These are phyloP conservation scores for Plasmopara muralis DNA, from an alignment of 352 stramenopile genomes.

Conservation along the genomic window DNA sequence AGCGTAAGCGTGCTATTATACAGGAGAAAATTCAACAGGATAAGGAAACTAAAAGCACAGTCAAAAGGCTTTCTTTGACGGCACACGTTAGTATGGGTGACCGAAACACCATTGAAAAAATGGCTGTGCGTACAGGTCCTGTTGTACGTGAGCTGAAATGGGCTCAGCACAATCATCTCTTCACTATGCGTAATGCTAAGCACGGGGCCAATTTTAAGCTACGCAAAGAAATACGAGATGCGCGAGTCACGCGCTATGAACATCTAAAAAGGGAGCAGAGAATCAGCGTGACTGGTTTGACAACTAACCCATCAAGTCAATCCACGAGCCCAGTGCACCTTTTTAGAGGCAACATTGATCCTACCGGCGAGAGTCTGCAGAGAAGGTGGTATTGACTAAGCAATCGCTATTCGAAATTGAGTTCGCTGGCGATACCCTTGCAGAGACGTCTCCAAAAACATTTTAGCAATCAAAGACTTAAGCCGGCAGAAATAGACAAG, in stretches of 20 bases:
- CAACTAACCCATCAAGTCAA: conserved; percentile 25
- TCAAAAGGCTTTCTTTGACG: conserved; percentile 57
- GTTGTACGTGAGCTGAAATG: conserved; percentile 51
- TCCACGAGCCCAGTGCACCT: conserved; percentile 21
- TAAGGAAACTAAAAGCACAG: conserved; percentile 61
- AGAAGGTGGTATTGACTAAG: not conserved
- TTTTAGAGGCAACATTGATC: conserved; percentile 1
- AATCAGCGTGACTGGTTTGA: conserved; percentile 20
- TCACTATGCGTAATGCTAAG: conserved; percentile 52
- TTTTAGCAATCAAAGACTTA: too few species aligned
- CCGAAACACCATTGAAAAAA: conserved; percentile 39
- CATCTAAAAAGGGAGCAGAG: conserved; percentile 18
- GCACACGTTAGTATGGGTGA: conserved; percentile 48
- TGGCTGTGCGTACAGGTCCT: conserved; percentile 52
- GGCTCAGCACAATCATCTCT: conserved; percentile 44
- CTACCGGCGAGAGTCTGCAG: not conserved
- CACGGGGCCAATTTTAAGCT: conserved; percentile 66
- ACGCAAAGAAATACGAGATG: conserved; percentile 55
- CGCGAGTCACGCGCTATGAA: conserved; percentile 14
- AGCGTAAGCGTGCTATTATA: conserved; percentile 56
- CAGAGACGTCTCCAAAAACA: too few species aligned
- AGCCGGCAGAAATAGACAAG: too few species aligned
- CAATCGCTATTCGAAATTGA: not conserved
- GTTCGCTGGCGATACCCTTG: too few species aligned
- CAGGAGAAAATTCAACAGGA: conserved; percentile 62